Evolutionary conservation across 768 basidiomycete genomes (phyloP).

Genomic region (Phlegmacium glaucopus): DNA sequence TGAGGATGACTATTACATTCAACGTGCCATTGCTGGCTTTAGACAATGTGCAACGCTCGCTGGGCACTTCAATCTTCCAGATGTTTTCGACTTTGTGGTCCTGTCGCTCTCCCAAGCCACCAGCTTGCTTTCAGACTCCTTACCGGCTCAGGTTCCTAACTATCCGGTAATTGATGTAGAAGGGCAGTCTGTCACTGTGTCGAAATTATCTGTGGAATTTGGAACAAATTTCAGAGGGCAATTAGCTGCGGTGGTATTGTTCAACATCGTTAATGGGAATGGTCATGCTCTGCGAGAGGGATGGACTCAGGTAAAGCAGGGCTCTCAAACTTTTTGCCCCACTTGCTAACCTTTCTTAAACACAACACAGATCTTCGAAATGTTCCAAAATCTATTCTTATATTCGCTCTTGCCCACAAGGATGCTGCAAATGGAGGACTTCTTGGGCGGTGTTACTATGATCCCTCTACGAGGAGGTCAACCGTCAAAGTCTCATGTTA

Average conservation of each 20-base stretch:
- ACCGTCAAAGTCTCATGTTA: constrained; percentile 55
- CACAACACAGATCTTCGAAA: constrained; percentile 81
- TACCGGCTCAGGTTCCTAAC: constrained; percentile 70
- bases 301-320: constrained; percentile 74
- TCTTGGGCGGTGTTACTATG: constrained; percentile 89
- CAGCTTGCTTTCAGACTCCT: constrained; percentile 71
- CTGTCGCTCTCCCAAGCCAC: constrained; percentile 91
- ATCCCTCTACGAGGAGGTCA: constrained; percentile 84
- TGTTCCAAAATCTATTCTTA: constrained; percentile 95
- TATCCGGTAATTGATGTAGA: constrained; percentile 91
- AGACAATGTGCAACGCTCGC: constrained; percentile 94
- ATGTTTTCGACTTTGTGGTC: constrained; percentile 97
- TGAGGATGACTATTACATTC: constrained; percentile 95
- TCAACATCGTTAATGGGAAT: constrained; percentile 97
- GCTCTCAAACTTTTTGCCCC: neutral
- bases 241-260: constrained; percentile 93
- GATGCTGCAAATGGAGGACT: constrained; percentile 98
- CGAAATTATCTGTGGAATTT: constrained; percentile 87
- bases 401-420: constrained; percentile 87
- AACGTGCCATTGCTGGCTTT: constrained; percentile 94
- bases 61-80: constrained; percentile 81
- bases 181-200: constrained; percentile 85
- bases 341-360: too few species aligned
- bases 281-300: constrained; percentile 92
- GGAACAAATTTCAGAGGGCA: constrained; percentile 95